Evolutionary conservation across 352 stramenopile genomes (phyloP), one percentile per base, ranked within the genome.

Genomic region (Phytopythium sindhum): DNA sequence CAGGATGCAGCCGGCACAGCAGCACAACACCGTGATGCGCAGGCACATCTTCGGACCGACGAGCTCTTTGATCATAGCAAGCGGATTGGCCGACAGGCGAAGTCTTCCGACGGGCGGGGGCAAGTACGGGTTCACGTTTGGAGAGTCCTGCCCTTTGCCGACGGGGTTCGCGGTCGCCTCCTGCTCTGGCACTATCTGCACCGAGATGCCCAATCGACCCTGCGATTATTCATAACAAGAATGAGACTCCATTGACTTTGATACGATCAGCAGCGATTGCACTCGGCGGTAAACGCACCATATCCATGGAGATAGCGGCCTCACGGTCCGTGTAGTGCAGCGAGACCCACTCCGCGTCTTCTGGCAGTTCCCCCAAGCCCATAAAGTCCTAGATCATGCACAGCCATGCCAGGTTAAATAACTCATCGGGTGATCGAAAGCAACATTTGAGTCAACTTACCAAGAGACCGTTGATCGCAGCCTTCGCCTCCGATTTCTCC

Each of bases 51-150:
- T 80, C 0, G 80, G 81, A 10, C 79, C 79, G 4, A 93, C 65
- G 8, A 97, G 72, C 35, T 92, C 86, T 21, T 83, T 84, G 5
- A 93, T 24, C 71, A 97, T 84, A 23, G 81, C 75, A 42, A 97
- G 69, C 2, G 91, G 91, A 61, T 97, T 97, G 4, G 86, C 76
- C 0, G 78, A 86, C 24, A 95, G 70, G 4, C 88, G 80, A 60
- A 98, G 84, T 9, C 93, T 73, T 9, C 93, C 93, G 15, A 93
- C 86, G 1, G 92, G 88, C 31, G 84, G 87, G 21, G 93, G 90
- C 21, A 97, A 61, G 68, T 97, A 97, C 23, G 93, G 93, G 44
- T 97, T 96, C 42, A 88, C 73, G 67, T 98, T 98, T 14, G 93
- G 93, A 0, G 93, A 70, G 10, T 80, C 81, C 35, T 92, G 84